Evolutionary conservation across 129 eudicot genomes (phyloP).

Genomic region (Solidago caesia): DNA sequence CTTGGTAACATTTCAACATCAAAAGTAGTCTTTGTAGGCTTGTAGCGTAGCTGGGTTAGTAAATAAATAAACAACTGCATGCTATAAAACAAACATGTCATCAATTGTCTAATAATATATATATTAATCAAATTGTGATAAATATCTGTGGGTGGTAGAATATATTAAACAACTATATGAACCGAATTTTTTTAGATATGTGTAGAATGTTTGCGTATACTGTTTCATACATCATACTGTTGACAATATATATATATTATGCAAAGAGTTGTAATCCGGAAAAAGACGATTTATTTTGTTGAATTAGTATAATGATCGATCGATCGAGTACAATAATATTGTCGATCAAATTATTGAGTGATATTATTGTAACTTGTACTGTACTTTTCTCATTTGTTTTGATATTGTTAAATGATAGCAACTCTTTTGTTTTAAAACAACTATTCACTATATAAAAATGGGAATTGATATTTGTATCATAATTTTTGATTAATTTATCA

Average conservation of each 20-base stretch:
- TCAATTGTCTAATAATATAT: not conserved
- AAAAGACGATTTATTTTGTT: not conserved
- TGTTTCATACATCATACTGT: conserved; percentile 4
- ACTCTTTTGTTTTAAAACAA: no score
- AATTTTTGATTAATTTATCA: no score
- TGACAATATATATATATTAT: not conserved
- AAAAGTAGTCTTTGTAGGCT: not conserved
- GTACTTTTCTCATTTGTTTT: no score
- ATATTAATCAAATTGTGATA: no score
- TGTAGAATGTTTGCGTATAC: not conserved
- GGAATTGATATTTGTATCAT: no score
- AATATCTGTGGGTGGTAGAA: not conserved
- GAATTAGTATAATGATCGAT: not conserved
- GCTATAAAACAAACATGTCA: conserved; percentile 5
- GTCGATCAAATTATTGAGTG: not conserved
- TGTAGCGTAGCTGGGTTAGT: not conserved
- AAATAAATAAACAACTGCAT: not conserved
- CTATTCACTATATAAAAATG: no score
- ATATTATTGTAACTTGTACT: no score
- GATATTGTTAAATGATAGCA: no score
- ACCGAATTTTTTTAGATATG: not conserved
- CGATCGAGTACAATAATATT: not conserved
- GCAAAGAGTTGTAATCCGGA: not conserved
- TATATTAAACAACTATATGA: not conserved
- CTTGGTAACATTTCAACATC: conserved; percentile 25